Evolutionary conservation across 306 rosid genomes (phyloP).

Genomic region (Prunus armeniaca): DNA sequence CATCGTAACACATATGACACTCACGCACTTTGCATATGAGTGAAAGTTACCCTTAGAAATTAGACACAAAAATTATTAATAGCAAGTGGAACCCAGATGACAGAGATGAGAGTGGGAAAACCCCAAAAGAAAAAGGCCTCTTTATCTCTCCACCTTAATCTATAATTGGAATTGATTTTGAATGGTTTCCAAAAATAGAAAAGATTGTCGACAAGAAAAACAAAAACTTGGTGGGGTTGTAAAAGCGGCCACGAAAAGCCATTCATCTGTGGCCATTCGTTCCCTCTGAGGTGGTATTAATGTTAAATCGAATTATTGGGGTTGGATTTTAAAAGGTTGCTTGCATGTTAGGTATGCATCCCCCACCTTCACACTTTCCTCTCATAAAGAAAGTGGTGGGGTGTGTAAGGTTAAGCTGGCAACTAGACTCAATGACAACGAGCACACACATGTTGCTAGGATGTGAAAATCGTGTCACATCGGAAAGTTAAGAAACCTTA

Average conservation of each 20-base stretch:
- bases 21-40: background rate
- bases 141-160: background rate
- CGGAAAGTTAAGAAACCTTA: too few species aligned
- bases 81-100: background rate
- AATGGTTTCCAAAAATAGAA: slow-evolving; percentile 5
- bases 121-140: background rate
- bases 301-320: slow-evolving; percentile 14
- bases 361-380: background rate
- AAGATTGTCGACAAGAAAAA: slow-evolving; percentile 2
- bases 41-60: background rate
- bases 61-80: background rate
- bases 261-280: slow-evolving; percentile 19
- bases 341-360: background rate
- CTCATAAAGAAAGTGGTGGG: background rate
- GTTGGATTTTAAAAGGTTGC: too few species aligned
- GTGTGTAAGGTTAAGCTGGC: background rate
- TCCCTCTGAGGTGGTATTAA: slow-evolving; percentile 28
- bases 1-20: background rate
- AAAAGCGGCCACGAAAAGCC: slow-evolving; percentile 8
- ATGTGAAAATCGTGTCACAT: background rate
- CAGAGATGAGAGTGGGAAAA: background rate
- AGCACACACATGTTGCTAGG: too few species aligned
- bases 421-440: too few species aligned
- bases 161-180: background rate
- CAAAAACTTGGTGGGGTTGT: slow-evolving; percentile 3